Conservation (phyloP, 352 stramenopile genomes). For the Globisporangium ultimum region DNA sequence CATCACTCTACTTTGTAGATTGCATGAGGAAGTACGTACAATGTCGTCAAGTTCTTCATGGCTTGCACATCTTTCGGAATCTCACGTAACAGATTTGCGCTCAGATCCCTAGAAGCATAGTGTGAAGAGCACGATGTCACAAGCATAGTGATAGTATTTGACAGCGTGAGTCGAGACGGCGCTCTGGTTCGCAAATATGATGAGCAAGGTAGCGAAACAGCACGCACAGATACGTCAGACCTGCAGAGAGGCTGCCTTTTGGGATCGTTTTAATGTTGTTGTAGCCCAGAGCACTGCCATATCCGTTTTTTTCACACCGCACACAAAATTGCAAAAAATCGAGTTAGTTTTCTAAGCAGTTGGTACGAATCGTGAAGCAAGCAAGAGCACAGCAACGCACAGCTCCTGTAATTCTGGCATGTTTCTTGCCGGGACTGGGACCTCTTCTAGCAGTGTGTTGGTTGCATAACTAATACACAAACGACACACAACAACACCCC, state of each 20-base stretch:
- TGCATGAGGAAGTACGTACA: constrained; percentile 1
- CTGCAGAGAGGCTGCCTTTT: not conserved
- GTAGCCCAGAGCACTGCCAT: not conserved
- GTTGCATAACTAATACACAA: not conserved
- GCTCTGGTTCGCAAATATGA: no score
- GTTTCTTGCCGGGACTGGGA: constrained; percentile 3
- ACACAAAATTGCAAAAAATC: no score
- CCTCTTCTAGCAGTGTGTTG: constrained; percentile 3
- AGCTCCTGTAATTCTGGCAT: not conserved
- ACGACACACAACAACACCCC: not conserved
- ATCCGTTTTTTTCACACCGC: not conserved
- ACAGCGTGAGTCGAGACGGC: no score
- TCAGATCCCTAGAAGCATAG: constrained; percentile 1
- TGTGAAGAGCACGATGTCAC: not conserved
- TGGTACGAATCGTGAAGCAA: not conserved
- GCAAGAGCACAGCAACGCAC: not conserved
- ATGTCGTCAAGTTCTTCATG: not conserved
- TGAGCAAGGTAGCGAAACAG: no score
- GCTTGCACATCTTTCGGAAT: constrained; percentile 4
- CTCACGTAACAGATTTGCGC: not conserved
- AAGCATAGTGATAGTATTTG: no score
- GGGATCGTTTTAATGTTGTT: constrained; percentile 5
- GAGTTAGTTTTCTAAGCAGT: no score
- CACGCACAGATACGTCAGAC: constrained; percentile 1
- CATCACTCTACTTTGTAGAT: no score